phyloP scores from a whole-genome alignment of 257 asterid species.

The Ajuga chamaepitys region DNA sequence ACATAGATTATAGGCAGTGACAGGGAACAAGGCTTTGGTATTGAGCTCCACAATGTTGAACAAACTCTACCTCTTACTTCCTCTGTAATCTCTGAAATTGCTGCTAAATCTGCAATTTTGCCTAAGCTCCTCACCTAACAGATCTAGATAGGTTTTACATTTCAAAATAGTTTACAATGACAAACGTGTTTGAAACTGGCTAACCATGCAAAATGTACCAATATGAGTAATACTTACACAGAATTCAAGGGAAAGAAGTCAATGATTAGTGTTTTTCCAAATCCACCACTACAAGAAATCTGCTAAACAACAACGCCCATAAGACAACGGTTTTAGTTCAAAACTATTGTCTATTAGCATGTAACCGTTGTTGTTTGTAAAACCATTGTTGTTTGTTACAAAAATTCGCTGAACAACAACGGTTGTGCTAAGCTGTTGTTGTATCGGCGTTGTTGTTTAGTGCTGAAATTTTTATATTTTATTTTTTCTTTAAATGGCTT shows the following conservation, averaged over 20 bases:
- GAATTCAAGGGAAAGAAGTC: neutral
- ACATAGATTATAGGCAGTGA: constrained; percentile 81
- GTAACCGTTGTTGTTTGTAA: too few relatives aligned
- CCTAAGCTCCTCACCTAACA: constrained; percentile 74
- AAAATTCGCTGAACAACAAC: too few relatives aligned
- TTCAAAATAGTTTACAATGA: neutral
- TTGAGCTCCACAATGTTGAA: constrained; percentile 86
- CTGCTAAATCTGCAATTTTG: constrained; percentile 47
- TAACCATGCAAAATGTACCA: too few relatives aligned
- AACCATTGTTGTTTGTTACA: too few relatives aligned
- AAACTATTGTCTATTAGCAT: too few relatives aligned
- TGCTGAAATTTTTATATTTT: too few relatives aligned
- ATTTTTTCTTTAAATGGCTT: too few relatives aligned
- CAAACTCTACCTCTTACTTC: constrained; percentile 85
- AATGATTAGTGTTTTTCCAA: neutral
- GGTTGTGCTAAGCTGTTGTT: too few relatives aligned
- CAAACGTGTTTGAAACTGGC: neutral
- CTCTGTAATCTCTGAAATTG: constrained; percentile 53
- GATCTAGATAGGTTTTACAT: constrained; percentile 32
- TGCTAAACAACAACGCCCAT: too few relatives aligned
- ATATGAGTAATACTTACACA: neutral
- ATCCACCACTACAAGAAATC: too few relatives aligned
- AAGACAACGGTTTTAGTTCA: too few relatives aligned
- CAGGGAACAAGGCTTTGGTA: constrained; percentile 55
- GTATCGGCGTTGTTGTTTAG: too few relatives aligned